These are phyloP conservation scores for Neocucurbitaria cava DNA, from an alignment of 2,329 filamentous ascomycete genomes.

Conservation along the genomic window DNA sequence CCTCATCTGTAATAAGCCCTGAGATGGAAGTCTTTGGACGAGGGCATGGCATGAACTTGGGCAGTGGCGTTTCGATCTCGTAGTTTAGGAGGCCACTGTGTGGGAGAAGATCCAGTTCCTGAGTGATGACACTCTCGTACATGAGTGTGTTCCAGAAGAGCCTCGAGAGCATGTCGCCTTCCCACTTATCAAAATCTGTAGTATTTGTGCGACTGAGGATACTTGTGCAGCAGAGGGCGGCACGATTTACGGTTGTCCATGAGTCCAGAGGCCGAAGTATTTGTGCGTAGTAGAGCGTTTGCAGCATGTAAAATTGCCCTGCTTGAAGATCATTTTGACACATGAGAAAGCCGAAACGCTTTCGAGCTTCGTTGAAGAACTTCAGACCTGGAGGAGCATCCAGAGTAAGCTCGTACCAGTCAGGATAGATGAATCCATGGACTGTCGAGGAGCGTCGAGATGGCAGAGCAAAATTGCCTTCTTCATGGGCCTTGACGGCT, in stretches of 20 bases:
- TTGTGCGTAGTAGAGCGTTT: slow-evolving; percentile 61
- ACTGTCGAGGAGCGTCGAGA: slow-evolving; percentile 28
- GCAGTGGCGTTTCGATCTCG: slow-evolving; percentile 61
- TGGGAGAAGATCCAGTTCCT: slow-evolving; percentile 60
- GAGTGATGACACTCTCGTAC: slow-evolving; percentile 63
- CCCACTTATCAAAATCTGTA: slow-evolving; percentile 59
- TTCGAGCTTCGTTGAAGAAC: slow-evolving; percentile 63
- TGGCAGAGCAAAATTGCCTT: slow-evolving; percentile 56
- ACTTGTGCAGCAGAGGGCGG: slow-evolving; percentile 58
- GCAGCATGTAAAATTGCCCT: slow-evolving; percentile 61
- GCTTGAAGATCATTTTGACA: slow-evolving; percentile 57
- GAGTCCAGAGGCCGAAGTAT: slow-evolving; percentile 61
- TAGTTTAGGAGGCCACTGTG: slow-evolving; percentile 59
- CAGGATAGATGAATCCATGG: slow-evolving; percentile 35
- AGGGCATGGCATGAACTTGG: slow-evolving; percentile 59
- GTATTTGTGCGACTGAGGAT: slow-evolving; percentile 54
- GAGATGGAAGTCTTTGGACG: slow-evolving; percentile 44
- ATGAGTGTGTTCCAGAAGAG: slow-evolving; percentile 64
- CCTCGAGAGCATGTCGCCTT: slow-evolving; percentile 63
- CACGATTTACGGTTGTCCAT: slow-evolving; percentile 61
- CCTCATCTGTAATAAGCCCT: slow-evolving; percentile 50
- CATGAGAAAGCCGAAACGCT: slow-evolving; percentile 60
- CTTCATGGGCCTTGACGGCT: slow-evolving; percentile 57
- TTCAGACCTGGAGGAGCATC: slow-evolving; percentile 55
- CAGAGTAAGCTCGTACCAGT: slow-evolving; percentile 45